A percentile compares a stretch with the other conserved stretches of the same genome.
phyloP scores from a whole-genome alignment of 768 basidiomycete genomes.

The Antrodiella citrinella region DNA sequence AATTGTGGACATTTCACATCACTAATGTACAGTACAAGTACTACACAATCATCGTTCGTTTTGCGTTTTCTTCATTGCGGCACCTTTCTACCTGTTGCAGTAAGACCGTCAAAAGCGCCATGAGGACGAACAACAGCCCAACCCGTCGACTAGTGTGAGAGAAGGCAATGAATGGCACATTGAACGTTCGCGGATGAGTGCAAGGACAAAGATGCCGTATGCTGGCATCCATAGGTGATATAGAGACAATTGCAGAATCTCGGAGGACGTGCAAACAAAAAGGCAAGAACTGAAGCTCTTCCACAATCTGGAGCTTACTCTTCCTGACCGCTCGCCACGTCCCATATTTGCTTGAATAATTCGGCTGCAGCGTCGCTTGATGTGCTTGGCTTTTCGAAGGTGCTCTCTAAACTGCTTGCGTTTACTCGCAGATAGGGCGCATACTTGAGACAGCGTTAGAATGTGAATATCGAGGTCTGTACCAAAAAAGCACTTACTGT shows the following conservation, averaged over 20 bases:
- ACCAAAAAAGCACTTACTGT: conserved; percentile 44
- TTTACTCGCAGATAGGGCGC: conserved; percentile 74
- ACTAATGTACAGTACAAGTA: background rate
- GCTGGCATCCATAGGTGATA: too few species aligned
- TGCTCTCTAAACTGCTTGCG: conserved; percentile 58
- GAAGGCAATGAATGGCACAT: too few species aligned
- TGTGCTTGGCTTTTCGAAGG: conserved; percentile 56
- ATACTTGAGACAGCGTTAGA: conserved; percentile 34
- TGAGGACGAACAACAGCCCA: too few species aligned
- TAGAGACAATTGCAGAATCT: too few species aligned
- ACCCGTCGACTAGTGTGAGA: too few species aligned
- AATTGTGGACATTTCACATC: background rate
- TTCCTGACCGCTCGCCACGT: conserved; percentile 58
- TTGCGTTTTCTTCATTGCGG: too few species aligned
- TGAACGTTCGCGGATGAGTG: too few species aligned
- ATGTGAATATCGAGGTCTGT: background rate
- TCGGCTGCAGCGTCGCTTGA: conserved; percentile 47
- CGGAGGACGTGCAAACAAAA: too few species aligned
- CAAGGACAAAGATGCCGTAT: too few species aligned
- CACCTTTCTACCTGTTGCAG: too few species aligned
- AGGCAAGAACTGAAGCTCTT: background rate
- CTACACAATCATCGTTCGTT: too few species aligned
- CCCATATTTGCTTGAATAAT: conserved; percentile 63
- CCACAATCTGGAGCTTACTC: conserved; percentile 14
- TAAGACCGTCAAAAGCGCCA: too few species aligned